phyloP scores from a whole-genome alignment of 2,329 filamentous ascomycete genomes.

The Tolypocladium cylindrosporum region DNA sequence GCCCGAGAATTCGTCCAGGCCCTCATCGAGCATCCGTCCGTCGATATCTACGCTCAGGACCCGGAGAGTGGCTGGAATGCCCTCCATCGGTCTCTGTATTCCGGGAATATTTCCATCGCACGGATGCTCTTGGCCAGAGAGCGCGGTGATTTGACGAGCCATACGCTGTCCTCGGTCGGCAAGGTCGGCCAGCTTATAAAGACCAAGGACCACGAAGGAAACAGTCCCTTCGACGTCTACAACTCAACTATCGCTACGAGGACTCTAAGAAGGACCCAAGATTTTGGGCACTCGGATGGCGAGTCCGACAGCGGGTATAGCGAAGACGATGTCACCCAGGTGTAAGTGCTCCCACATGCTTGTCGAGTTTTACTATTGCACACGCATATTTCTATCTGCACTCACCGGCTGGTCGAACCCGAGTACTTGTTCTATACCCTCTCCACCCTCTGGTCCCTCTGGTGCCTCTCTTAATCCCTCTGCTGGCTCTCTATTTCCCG shows the following conservation, averaged over 20 bases:
- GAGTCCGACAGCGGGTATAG: slow-evolving; percentile 47
- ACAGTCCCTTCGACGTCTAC: slow-evolving; percentile 90
- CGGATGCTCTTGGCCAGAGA: slow-evolving; percentile 74
- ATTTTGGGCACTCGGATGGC: slow-evolving; percentile 37
- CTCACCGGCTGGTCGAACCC: no score
- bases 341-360: slow-evolving; percentile 14
- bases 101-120: slow-evolving; percentile 80
- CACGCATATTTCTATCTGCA: not conserved
- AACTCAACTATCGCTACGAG: slow-evolving; percentile 74
- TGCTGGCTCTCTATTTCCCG: no score
- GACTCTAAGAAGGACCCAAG: slow-evolving; percentile 43
- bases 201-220: slow-evolving; percentile 90
- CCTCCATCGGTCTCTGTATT: slow-evolving; percentile 81
- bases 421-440: no score
- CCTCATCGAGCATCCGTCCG: slow-evolving; percentile 69
- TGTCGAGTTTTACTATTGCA: not conserved
- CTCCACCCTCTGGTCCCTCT: no score
- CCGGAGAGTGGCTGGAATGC: slow-evolving; percentile 93
- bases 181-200: slow-evolving; percentile 73
- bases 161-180: slow-evolving; percentile 47
- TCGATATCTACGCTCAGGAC: slow-evolving; percentile 83
- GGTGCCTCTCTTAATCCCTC: no score
- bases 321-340: slow-evolving; percentile 12
- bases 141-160: slow-evolving; percentile 50
- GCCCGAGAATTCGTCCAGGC: slow-evolving; percentile 68